phyloP scores from a whole-genome alignment of 495 filamentous ascomycete genomes.

The Neurospora tetraspora region DNA sequence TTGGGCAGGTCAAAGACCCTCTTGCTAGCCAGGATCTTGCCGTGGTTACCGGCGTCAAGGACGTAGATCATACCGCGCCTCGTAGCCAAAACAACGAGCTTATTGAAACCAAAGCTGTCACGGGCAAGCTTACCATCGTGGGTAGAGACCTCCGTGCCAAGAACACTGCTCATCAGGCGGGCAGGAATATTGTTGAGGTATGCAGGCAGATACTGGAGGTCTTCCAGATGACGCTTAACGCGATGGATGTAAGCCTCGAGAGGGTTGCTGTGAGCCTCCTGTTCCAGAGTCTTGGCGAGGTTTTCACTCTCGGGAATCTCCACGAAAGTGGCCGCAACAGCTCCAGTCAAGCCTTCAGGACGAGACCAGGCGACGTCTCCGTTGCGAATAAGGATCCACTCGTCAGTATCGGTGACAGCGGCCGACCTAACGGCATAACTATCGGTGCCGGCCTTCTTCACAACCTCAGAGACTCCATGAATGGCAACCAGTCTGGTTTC shows the following conservation, averaged over 20 bases:
- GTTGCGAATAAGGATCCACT: constrained; percentile 78
- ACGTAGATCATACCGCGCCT: constrained; percentile 68
- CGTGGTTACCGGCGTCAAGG: constrained; percentile 66
- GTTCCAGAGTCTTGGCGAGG: constrained; percentile 68
- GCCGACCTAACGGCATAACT: constrained; percentile 71
- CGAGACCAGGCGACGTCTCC: constrained; percentile 72
- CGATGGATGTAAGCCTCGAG: constrained; percentile 78
- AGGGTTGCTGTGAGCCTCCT: constrained; percentile 75
- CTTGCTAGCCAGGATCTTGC: constrained; percentile 63
- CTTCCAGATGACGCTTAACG: constrained; percentile 67
- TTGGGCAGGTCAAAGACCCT: constrained; percentile 45
- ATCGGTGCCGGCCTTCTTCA: constrained; percentile 43
- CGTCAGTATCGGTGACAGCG: constrained; percentile 54
- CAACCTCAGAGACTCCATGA: constrained; percentile 74
- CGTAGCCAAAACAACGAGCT: constrained; percentile 73
- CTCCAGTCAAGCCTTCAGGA: constrained; percentile 67
- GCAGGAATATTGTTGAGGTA: constrained; percentile 57
- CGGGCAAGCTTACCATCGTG: constrained; percentile 46
- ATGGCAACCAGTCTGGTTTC: constrained; percentile 34
- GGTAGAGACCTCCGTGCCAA: constrained; percentile 39
- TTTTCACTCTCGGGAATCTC: constrained; percentile 61
- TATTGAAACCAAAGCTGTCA: constrained; percentile 82
- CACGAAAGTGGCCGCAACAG: constrained; percentile 67
- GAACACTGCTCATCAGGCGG: constrained; percentile 58
- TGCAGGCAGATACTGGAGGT: constrained; percentile 68